Evolutionary conservation across 2,329 filamentous ascomycete genomes (phyloP).

Genomic region (Calonectria ilicicola): DNA sequence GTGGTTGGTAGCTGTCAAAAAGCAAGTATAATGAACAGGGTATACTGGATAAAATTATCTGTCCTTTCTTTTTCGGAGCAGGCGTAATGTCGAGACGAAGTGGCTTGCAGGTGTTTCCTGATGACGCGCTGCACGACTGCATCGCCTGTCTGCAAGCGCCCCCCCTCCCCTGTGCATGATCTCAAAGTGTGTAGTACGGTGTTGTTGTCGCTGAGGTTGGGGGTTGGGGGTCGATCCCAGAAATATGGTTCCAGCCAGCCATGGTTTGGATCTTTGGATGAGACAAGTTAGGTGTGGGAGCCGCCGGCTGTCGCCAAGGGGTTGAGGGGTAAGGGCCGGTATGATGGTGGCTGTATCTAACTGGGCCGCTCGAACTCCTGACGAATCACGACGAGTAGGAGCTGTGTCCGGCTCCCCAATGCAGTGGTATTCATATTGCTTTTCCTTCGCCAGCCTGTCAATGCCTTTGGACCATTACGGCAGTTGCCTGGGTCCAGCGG

Average conservation of each 20-base stretch:
- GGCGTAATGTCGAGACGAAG: constrained; percentile 1
- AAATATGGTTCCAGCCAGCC: constrained; percentile 5
- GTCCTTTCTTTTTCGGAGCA: not conserved
- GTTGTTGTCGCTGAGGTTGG: not conserved
- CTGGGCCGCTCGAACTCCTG: not conserved
- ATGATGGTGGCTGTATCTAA: not conserved
- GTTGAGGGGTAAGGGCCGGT: not conserved
- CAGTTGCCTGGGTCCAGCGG: not conserved
- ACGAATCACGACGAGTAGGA: not conserved
- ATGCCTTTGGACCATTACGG: not conserved
- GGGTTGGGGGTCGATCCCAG: not conserved
- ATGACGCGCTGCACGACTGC: constrained; percentile 15
- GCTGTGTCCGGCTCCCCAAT: not conserved
- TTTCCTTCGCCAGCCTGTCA: not conserved
- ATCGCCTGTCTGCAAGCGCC: constrained; percentile 18
- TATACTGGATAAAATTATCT: not conserved
- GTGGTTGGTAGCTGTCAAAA: constrained; percentile 3
- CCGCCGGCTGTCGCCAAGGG: not conserved
- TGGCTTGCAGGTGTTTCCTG: constrained; percentile 24
- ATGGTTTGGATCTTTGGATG: not conserved
- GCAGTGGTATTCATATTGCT: not conserved
- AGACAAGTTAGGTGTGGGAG: not conserved
- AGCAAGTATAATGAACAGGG: not conserved
- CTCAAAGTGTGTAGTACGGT: not conserved
- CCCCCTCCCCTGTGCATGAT: not conserved